phyloP scores from a whole-genome alignment of 169 alveolate species.

The Cyclospora cayetanensis region DNA sequence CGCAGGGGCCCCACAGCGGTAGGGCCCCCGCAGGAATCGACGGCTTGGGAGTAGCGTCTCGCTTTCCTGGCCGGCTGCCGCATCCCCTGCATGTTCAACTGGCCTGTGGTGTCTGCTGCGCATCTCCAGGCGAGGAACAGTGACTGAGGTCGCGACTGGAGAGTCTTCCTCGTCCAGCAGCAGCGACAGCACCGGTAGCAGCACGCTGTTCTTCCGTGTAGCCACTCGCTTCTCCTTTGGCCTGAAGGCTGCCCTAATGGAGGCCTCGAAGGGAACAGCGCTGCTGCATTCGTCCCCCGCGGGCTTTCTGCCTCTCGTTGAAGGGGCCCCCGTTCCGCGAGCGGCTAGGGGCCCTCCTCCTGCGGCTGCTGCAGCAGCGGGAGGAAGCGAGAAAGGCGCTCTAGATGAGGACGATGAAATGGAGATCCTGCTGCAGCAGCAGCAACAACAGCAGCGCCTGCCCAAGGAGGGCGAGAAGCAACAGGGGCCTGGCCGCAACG shows the following conservation, averaged over 20 bases:
- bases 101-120: no score
- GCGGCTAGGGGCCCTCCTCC: not conserved
- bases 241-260: not conserved
- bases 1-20: no score
- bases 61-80: no score
- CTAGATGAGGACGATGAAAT: not conserved
- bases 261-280: constrained; percentile 53
- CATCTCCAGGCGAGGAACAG: not conserved
- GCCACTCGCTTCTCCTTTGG: constrained; percentile 33
- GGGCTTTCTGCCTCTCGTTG: not conserved
- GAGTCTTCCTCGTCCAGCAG: not conserved
- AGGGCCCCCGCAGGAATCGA: no score
- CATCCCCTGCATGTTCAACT: no score
- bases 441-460: not conserved
- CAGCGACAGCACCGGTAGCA: not conserved
- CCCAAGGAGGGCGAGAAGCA: constrained; percentile 49
- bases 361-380: constrained; percentile 13
- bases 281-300: not conserved
- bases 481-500: not conserved
- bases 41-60: no score
- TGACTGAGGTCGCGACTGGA: not conserved
- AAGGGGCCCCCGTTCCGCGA: not conserved
- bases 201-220: not conserved
- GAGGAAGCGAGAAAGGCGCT: constrained; percentile 7
- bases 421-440: not conserved